Percentiles rank a stretch among this genome's conserved stretches.
These are phyloP conservation scores for Parascedosporium putredinis DNA, from an alignment of 2,329 filamentous ascomycete genomes.

Conservation along the genomic window DNA sequence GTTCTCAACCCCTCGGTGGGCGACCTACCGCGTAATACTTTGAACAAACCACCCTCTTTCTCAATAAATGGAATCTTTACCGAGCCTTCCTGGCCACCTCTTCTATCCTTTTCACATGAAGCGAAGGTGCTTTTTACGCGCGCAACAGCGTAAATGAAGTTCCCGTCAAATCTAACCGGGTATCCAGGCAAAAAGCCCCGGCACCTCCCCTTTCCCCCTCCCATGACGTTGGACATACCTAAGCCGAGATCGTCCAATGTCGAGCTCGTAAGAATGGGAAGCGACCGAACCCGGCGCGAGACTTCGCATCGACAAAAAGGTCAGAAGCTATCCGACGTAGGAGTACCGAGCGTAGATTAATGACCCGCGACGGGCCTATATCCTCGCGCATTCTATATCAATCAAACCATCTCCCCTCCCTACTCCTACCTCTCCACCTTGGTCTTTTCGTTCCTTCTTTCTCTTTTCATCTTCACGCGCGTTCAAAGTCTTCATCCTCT, in stretches of 20 bases:
- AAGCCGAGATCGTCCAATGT: neutral
- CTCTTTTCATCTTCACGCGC: neutral
- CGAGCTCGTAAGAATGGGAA: too few relatives aligned
- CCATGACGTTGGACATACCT: neutral
- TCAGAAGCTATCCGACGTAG: neutral
- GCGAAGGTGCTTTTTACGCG: neutral
- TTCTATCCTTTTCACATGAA: neutral
- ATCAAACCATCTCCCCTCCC: neutral
- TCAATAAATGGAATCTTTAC: too few relatives aligned
- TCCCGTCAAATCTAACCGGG: neutral
- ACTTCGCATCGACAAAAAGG: neutral
- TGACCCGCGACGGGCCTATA: too few relatives aligned
- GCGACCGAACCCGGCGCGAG: neutral
- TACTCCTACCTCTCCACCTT: neutral
- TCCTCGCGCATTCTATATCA: too few relatives aligned
- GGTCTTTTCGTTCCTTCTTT: neutral
- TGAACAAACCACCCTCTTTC: too few relatives aligned
- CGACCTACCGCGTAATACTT: too few relatives aligned
- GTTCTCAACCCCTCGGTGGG: too few relatives aligned
- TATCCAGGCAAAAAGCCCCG: neutral
- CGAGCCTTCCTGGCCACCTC: too few relatives aligned
- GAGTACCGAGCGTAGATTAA: neutral
- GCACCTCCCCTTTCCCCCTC: too few relatives aligned
- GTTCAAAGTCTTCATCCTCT: neutral
- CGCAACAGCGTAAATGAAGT: neutral